Percentiles rank a stretch among this genome's conserved stretches.
Conservation (phyloP, 1,284 basidiomycete genomes). For the Trametes pubescens region DNA sequence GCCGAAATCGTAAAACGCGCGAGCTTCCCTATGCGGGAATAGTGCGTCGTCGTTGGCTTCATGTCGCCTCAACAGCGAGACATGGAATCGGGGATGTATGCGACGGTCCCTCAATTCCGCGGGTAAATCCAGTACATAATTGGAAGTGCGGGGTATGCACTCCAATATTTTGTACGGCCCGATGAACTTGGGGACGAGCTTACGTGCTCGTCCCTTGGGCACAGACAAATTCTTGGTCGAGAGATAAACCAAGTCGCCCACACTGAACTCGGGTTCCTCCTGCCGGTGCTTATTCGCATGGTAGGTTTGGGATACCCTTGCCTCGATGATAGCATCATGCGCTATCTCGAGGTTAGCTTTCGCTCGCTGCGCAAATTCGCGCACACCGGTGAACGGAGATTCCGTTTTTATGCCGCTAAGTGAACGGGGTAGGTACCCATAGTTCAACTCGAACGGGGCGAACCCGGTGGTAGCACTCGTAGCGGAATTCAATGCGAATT, state of each 20-base stretch:
- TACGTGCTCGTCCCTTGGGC: conserved; percentile 43
- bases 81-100: conserved; percentile 43
- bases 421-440: too few relatives aligned
- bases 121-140: conserved; percentile 41
- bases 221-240: conserved; percentile 44
- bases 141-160: too few relatives aligned
- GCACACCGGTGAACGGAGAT: too few relatives aligned
- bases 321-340: conserved; percentile 32
- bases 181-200: conserved; percentile 45
- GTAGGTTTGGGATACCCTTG: conserved; percentile 33
- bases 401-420: too few relatives aligned
- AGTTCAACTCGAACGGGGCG: too few relatives aligned
- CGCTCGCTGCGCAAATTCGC: too few relatives aligned
- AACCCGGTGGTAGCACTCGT: too few relatives aligned
- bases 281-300: conserved; percentile 38
- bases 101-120: conserved; percentile 29
- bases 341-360: conserved; percentile 30
- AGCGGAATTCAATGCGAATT: too few relatives aligned
- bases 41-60: conserved; percentile 36
- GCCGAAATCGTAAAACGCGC: conserved; percentile 41
- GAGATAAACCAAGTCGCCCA: too few relatives aligned
- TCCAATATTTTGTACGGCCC: conserved; percentile 45
- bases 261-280: conserved; percentile 16
- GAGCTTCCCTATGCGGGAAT: conserved; percentile 38
- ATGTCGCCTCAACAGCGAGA: conserved; percentile 34